These are phyloP conservation scores for Chlamydomonas reinhardtii DNA, from an alignment of 163 green algal species.

Conservation along the genomic window DNA sequence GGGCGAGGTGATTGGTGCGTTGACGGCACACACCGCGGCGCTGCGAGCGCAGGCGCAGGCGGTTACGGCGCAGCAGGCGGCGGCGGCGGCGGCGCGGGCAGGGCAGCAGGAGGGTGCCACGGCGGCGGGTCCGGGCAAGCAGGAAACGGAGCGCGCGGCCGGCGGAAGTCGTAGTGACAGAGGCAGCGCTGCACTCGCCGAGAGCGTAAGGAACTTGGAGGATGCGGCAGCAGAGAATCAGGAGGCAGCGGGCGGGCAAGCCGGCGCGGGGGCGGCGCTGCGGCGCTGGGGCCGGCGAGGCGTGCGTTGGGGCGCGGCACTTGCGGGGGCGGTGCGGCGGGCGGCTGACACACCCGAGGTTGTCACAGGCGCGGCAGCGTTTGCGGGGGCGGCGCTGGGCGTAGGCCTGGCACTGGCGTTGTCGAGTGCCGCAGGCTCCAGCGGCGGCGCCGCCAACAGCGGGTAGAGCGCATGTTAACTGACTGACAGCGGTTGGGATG, in stretches of 20 bases:
- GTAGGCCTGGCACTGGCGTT: constrained; percentile 1
- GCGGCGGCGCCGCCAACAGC: no score
- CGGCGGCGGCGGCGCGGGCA: no score
- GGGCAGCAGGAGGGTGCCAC: neutral
- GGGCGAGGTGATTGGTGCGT: neutral
- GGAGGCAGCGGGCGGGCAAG: neutral
- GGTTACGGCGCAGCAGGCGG: no score
- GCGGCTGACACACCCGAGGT: neutral
- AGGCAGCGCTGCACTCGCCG: no score
- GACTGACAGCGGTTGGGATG: no score
- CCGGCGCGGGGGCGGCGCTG: neutral
- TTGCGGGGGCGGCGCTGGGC: constrained; percentile 22
- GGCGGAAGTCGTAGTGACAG: no score
- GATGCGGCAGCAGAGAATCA: no score
- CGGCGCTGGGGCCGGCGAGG: neutral
- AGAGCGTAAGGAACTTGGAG: no score
- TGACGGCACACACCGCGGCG: neutral
- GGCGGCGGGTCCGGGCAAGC: no score
- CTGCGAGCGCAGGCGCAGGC: neutral
- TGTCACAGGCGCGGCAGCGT: neutral
- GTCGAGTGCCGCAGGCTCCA: neutral
- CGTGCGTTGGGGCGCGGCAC: neutral
- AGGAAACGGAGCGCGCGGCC: no score
- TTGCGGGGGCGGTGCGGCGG: neutral
- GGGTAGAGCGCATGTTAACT: no score